phyloP scores from a whole-genome alignment of 352 stramenopile genomes.

The Phytophthora brassicae region DNA sequence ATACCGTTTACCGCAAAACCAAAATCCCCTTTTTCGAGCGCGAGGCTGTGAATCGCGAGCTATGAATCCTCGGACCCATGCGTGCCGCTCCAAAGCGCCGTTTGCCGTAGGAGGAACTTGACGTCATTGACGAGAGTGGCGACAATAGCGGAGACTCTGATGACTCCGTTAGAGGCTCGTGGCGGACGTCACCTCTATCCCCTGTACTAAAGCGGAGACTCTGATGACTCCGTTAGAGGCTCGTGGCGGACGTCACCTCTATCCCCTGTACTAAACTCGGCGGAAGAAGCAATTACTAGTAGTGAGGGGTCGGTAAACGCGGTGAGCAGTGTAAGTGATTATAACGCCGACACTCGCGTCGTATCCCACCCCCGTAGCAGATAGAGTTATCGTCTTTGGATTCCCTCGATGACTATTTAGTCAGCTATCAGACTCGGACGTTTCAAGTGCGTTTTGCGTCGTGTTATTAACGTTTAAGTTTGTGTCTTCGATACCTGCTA shows the following conservation, averaged over 20 bases:
- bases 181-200: neutral
- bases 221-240: neutral
- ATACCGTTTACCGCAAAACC: neutral
- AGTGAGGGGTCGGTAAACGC: neutral
- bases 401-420: neutral
- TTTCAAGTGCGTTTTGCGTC: neutral
- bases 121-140: too few species aligned
- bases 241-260: neutral
- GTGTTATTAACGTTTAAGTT: too few species aligned
- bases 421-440: neutral
- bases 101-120: too few species aligned
- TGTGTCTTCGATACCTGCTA: too few species aligned
- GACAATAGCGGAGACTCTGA: neutral
- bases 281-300: neutral
- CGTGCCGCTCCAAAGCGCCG: too few species aligned
- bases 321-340: neutral
- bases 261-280: neutral
- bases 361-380: neutral
- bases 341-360: neutral
- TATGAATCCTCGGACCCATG: too few species aligned
- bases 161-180: neutral
- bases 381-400: neutral
- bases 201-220: too few species aligned
- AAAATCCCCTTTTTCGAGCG: neutral
- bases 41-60: too few species aligned